These are phyloP conservation scores for Thelephora ganbajun DNA, from an alignment of 768 basidiomycete genomes.

Conservation along the genomic window DNA sequence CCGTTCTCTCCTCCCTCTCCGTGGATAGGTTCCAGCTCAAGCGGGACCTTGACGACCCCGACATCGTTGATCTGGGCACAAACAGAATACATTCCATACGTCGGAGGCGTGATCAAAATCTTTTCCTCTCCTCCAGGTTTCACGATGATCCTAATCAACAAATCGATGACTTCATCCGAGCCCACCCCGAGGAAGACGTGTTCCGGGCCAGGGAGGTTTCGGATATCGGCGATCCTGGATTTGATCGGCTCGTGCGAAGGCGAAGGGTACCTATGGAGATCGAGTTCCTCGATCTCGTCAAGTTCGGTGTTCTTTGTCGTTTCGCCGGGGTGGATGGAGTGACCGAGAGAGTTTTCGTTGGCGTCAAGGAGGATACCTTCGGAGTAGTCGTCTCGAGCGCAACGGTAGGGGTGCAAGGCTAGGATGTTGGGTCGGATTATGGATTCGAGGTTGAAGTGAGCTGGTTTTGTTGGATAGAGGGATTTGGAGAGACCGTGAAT, in stretches of 20 bases:
- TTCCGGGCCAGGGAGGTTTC: slow-evolving; percentile 43
- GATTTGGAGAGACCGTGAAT: slow-evolving; percentile 47
- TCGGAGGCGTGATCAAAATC: slow-evolving; percentile 84
- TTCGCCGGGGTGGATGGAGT: slow-evolving; percentile 43
- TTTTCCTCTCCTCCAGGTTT: slow-evolving; percentile 60
- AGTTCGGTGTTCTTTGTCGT: slow-evolving; percentile 17
- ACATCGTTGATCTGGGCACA: slow-evolving; percentile 94
- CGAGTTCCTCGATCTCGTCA: slow-evolving; percentile 26
- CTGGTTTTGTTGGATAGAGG: slow-evolving; percentile 33
- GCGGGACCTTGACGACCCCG: slow-evolving; percentile 59
- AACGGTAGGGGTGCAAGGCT: slow-evolving; percentile 82
- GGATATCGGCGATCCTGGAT: slow-evolving; percentile 52
- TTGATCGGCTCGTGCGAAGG: slow-evolving; percentile 80
- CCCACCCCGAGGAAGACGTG: slow-evolving; percentile 92
- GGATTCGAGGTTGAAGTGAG: slow-evolving; percentile 73
- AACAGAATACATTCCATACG: slow-evolving; percentile 96
- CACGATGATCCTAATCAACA: slow-evolving; percentile 85
- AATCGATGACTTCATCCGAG: slow-evolving; percentile 91
- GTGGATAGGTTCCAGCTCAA: slow-evolving; percentile 40
- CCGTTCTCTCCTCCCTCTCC: slow-evolving; percentile 68
- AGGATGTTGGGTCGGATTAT: slow-evolving; percentile 94
- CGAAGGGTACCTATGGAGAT: slow-evolving; percentile 87
- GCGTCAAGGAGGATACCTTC: slow-evolving; percentile 89
- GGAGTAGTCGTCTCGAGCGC: slow-evolving; percentile 92
- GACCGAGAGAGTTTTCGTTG: slow-evolving; percentile 93